Base-by-base conservation (phyloP, 176 grass and related monocot species). In the Miscanthus lutarioriparius region DNA sequence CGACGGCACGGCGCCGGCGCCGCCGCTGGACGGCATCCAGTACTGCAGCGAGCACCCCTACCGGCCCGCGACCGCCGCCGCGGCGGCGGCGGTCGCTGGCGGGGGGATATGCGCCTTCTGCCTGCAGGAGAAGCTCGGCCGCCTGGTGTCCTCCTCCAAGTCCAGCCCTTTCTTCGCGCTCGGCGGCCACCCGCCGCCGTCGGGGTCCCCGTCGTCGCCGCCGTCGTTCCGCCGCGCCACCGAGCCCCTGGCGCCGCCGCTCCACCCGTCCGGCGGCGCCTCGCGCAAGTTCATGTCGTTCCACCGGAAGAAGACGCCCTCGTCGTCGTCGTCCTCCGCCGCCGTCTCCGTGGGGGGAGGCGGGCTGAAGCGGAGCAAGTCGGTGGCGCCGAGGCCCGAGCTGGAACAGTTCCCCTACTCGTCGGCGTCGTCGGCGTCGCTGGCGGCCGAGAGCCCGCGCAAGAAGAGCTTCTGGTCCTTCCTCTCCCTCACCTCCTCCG, bases 401-500 rank as follows among this genome's bases (percentile, higher is more conserved):
- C 77, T 80, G 44, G 80, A 83, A 39, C 80, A 86, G 20, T 85
- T 72, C 75, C 65, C 47, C 8, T 82, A 41, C 79, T 77, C 71
- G 14, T 76, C 71, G 13, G 58, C n/a, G n/a, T n/a, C 56, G 63
- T n/a, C 78, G 43, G 78, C 81, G 33, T 72, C 83, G 22, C 26
- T 84, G 64, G 75, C 88, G 40, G 81, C 74, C 25, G 91, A 97
- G 51, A 97, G 92, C 76, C 94, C 91, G 20, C 71, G 91, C 45
- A 97, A 97, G 86, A 97, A 97, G 90, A 97, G 94, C 86, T 94
- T 97, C 76, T 97, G 94, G 94, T 97, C 94, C 28, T 97, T 97
- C 85, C 83, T 97, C 72, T 90, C 86, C 87, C 86, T 92, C 44
- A 81, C 89, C 14, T 87, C 78, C 19, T 76, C 90, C 5, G 67